phyloP scores from a whole-genome alignment of 495 filamentous ascomycete genomes.

The Lophium mytilinum region DNA sequence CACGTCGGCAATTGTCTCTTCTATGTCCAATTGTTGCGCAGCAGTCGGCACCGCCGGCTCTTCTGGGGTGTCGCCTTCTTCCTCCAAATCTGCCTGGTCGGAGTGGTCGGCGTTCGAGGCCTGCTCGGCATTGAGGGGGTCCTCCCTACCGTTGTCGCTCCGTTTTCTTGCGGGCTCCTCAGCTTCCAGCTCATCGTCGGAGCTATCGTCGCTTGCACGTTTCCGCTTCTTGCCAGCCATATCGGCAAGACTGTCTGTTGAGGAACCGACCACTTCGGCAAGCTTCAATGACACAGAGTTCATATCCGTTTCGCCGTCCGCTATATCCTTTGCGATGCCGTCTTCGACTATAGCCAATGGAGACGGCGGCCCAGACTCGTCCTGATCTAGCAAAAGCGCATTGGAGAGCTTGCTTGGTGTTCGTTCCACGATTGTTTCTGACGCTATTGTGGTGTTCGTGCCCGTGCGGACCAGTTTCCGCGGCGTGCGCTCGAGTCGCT shows the following conservation, averaged over 20 bases:
- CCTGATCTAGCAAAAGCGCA: constrained; percentile 12
- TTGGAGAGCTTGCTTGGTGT: constrained; percentile 32
- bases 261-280: constrained; percentile 11
- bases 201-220: constrained; percentile 34
- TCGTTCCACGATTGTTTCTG: constrained; percentile 23
- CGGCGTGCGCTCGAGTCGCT: constrained; percentile 88
- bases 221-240: constrained; percentile 36
- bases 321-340: neutral
- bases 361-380: constrained; percentile 14
- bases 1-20: constrained; percentile 12
- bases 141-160: constrained; percentile 39
- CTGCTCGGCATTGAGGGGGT: constrained; percentile 11
- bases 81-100: constrained; percentile 14
- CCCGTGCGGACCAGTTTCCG: constrained; percentile 44
- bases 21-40: constrained; percentile 19
- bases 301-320: constrained; percentile 3
- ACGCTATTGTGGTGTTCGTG: constrained; percentile 14
- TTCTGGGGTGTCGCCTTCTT: constrained; percentile 14
- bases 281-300: constrained; percentile 7
- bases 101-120: constrained; percentile 6
- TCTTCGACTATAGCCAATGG: neutral
- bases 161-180: constrained; percentile 52
- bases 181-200: constrained; percentile 32
- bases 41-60: constrained; percentile 9
- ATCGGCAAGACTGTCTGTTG: constrained; percentile 26